phyloP scores from a whole-genome alignment of 1,284 basidiomycete genomes.

The Xanthoconium separans region DNA sequence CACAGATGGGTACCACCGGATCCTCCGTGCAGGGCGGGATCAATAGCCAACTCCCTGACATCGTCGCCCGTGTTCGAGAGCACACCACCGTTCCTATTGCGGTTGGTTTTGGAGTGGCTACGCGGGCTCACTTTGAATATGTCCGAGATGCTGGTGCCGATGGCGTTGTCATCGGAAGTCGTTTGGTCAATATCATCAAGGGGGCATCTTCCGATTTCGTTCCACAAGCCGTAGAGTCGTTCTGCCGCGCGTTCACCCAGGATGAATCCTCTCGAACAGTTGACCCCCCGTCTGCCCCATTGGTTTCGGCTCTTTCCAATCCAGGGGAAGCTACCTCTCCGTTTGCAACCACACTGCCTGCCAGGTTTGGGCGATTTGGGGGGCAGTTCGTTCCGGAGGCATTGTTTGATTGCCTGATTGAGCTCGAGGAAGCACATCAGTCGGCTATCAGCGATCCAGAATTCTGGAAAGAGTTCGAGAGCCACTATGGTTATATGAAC shows the following conservation, averaged over 20 bases:
- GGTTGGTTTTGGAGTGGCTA: conserved; percentile 96
- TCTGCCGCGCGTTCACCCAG: conserved; percentile 69
- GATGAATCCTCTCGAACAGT: conserved; percentile 48
- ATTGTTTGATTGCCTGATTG: conserved; percentile 85
- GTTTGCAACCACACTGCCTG: conserved; percentile 51
- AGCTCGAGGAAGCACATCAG: conserved; percentile 91
- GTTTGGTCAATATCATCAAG: conserved; percentile 81
- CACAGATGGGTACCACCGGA: conserved; percentile 96
- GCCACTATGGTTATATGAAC: conserved; percentile 78
- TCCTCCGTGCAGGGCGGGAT: conserved; percentile 76
- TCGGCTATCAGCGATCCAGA: conserved; percentile 83
- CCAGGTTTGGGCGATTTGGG: conserved; percentile 93
- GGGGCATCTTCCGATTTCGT: conserved; percentile 53
- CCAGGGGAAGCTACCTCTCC: conserved; percentile 10
- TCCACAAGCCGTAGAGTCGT: conserved; percentile 66
- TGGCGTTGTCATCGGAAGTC: conserved; percentile 92
- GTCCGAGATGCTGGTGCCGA: conserved; percentile 88
- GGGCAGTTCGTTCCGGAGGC: conserved; percentile 98
- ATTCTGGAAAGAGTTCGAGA: conserved; percentile 93
- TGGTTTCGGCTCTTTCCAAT: conserved; percentile 42
- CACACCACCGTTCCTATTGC: conserved; percentile 63
- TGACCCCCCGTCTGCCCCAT: conserved; percentile 34
- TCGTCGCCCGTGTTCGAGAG: conserved; percentile 37
- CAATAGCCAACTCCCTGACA: conserved; percentile 76
- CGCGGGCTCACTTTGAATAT: conserved; percentile 86